Percentiles rank a stretch among this genome's conserved stretches.
Evolutionary conservation across 1,139 yeast species (phyloP).

Genomic region (Pichia kudriavzevii): DNA sequence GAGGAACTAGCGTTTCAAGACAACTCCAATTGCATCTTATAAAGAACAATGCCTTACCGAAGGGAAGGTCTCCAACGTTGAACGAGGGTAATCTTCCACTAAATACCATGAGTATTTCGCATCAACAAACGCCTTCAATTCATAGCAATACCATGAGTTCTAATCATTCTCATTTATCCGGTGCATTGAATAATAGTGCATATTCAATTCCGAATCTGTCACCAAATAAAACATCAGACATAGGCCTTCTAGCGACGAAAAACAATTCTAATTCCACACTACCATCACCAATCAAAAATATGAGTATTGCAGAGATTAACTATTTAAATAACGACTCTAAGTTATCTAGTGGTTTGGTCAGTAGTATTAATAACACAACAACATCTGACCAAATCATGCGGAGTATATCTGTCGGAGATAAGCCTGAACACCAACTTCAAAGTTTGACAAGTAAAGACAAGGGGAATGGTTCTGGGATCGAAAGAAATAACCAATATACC

Average conservation of each 20-base stretch:
- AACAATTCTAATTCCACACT: conserved; percentile 5
- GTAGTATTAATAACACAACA: conserved; percentile 7
- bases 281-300: conserved; percentile 29
- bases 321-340: conserved; percentile 9
- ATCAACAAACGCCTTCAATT: too few relatives aligned
- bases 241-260: conserved; percentile 2
- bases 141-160: too few relatives aligned
- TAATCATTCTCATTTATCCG: too few relatives aligned
- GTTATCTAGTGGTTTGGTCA: conserved; percentile 12
- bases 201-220: conserved; percentile 7
- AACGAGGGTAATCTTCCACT: conserved; percentile 1
- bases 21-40: conserved; percentile 71
- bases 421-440: too few relatives aligned
- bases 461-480: background rate
- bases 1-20: conserved; percentile 74
- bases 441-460: too few relatives aligned
- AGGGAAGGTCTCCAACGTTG: conserved; percentile 18
- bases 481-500: background rate
- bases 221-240: conserved; percentile 9
- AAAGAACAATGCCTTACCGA: conserved; percentile 62
- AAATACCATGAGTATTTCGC: conserved; percentile 1
- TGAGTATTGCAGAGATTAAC: conserved; percentile 19
- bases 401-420: too few relatives aligned
- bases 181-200: background rate
- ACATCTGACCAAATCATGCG: conserved; percentile 10